These are phyloP conservation scores for Evansstolkia leycettana DNA, from an alignment of 495 filamentous ascomycete genomes.

Conservation along the genomic window DNA sequence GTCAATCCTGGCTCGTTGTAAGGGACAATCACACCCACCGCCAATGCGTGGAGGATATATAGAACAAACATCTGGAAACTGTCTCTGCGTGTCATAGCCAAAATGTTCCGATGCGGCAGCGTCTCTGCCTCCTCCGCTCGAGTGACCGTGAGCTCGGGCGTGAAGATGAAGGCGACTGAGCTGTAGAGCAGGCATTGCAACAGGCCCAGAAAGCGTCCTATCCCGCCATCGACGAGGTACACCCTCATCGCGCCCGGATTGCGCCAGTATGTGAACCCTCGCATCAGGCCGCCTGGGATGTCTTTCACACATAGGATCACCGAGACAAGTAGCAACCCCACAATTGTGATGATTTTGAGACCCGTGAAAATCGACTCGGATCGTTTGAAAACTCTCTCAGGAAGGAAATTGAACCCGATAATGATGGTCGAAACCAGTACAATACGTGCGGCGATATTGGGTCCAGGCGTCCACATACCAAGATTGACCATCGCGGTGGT, in stretches of 20 bases:
- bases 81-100: conserved; percentile 9
- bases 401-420: conserved; percentile 63
- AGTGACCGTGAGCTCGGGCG: conserved; percentile 41
- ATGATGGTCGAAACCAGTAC: conserved; percentile 58
- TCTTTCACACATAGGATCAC: conserved; percentile 59
- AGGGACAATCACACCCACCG: conserved; percentile 43
- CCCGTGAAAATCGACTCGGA: conserved; percentile 68
- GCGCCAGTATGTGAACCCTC: conserved; percentile 68
- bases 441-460: conserved; percentile 57
- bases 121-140: conserved; percentile 35
- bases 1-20: conserved; percentile 41
- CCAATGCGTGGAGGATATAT: conserved; percentile 47
- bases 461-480: conserved; percentile 53
- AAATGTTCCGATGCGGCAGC: conserved; percentile 25
- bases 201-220: conserved; percentile 59
- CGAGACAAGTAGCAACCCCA: conserved; percentile 55
- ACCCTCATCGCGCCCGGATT: conserved; percentile 59
- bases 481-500: conserved; percentile 77
- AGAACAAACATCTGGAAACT: conserved; percentile 34
- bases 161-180: conserved; percentile 42
- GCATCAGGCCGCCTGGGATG: conserved; percentile 48
- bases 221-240: conserved; percentile 42
- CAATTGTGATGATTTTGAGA: conserved; percentile 68
- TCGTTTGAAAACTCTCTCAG: conserved; percentile 66
- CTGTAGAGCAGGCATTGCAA: conserved; percentile 49